Evolutionary conservation across 2,329 filamentous ascomycete genomes (phyloP).

Genomic region (Emericellopsis cladophorae): DNA sequence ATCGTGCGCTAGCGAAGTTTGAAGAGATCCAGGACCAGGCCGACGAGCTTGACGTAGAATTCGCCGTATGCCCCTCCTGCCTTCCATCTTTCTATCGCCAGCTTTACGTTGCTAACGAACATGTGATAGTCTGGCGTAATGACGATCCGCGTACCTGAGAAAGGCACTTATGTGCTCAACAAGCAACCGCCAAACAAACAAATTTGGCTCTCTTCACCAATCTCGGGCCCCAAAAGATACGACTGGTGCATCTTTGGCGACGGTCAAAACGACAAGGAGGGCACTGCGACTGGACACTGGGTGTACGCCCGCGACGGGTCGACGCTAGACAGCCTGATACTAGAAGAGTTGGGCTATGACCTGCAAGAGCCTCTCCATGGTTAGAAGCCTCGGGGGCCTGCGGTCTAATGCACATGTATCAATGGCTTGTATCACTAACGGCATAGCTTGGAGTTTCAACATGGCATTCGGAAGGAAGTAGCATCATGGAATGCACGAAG

Average conservation of each 20-base stretch:
- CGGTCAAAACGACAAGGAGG: conserved; percentile 63
- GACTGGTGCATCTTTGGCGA: conserved; percentile 74
- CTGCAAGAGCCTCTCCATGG: conserved; percentile 22
- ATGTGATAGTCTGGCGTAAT: conserved; percentile 65
- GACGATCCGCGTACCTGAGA: conserved; percentile 54
- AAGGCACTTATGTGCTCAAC: conserved; percentile 87
- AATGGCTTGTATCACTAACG: too few relatives aligned
- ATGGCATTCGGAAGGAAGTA: too few relatives aligned
- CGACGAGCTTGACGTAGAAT: conserved; percentile 79
- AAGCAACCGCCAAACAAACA: conserved; percentile 97
- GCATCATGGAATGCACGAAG: too few relatives aligned
- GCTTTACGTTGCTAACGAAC: neutral
- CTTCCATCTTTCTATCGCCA: neutral
- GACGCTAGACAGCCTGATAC: conserved; percentile 59
- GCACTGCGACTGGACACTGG: conserved; percentile 64
- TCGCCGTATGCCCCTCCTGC: conserved; percentile 47
- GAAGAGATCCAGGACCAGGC: conserved; percentile 64
- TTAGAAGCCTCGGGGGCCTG: conserved; percentile 6
- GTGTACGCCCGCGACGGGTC: conserved; percentile 78
- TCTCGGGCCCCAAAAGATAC: conserved; percentile 85
- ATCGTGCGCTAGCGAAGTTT: conserved; percentile 40
- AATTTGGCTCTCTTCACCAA: conserved; percentile 90
- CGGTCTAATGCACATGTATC: neutral
- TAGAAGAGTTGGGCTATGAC: conserved; percentile 62
- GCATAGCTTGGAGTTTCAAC: too few relatives aligned